Percentiles rank a stretch among this genome's conserved stretches.
These are phyloP conservation scores for Hypoxylon trugodes DNA, from an alignment of 495 filamentous ascomycete genomes.

Conservation along the genomic window DNA sequence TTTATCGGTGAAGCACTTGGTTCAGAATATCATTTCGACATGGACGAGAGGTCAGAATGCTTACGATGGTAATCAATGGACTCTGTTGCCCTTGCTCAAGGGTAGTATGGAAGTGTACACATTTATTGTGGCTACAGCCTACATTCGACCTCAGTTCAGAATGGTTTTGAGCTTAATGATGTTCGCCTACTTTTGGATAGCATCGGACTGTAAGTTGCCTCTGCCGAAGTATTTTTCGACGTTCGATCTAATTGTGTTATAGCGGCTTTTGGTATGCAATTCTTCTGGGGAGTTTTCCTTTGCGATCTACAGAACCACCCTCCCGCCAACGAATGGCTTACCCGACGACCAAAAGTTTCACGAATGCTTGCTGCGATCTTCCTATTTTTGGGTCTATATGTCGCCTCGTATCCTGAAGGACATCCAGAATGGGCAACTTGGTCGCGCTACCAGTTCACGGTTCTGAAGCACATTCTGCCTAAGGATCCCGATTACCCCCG, in stretches of 20 bases:
- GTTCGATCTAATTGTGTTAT: not conserved
- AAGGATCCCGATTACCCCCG: slow-evolving; percentile 62
- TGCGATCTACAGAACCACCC: slow-evolving; percentile 66
- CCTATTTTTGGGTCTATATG: slow-evolving; percentile 59
- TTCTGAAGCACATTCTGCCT: slow-evolving; percentile 64
- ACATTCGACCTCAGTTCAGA: slow-evolving; percentile 64
- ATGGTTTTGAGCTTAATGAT: slow-evolving; percentile 61
- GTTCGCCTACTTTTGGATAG: slow-evolving; percentile 63
- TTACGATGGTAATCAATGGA: slow-evolving; percentile 75
- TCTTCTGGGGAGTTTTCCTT: slow-evolving; percentile 70
- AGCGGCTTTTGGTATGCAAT: slow-evolving; percentile 68
- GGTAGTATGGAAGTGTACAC: slow-evolving; percentile 70
- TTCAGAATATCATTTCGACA: slow-evolving; percentile 59
- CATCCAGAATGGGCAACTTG: slow-evolving; percentile 65
- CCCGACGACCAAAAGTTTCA: slow-evolving; percentile 56
- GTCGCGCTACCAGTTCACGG: slow-evolving; percentile 60
- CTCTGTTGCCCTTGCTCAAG: slow-evolving; percentile 67
- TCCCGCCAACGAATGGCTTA: slow-evolving; percentile 59
- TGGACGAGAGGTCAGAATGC: slow-evolving; percentile 67
- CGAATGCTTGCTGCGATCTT: slow-evolving; percentile 56
- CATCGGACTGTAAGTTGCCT: slow-evolving; percentile 52
- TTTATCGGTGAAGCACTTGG: slow-evolving; percentile 47
- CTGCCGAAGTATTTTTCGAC: not conserved
- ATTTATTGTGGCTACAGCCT: slow-evolving; percentile 63
- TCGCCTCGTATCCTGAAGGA: slow-evolving; percentile 68